Evolutionary conservation across 371 early-diverging fungal species (phyloP), one percentile per base, ranked within the genome.

Genomic region (Mortierella sp.): DNA sequence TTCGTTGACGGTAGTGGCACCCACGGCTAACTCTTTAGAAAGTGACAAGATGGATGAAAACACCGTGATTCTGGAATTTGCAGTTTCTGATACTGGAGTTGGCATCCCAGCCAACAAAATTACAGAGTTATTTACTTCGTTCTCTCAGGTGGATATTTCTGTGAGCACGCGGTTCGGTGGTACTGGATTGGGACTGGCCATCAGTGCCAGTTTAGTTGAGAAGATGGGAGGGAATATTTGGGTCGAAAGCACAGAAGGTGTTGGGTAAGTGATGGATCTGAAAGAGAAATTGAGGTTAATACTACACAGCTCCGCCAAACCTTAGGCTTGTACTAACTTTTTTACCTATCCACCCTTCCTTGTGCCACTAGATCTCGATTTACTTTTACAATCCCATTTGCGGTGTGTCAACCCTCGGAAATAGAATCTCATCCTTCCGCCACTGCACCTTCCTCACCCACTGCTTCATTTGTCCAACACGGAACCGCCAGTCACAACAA

Each of bases 141-240:
- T 89, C 62, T 88, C 90, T 0, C 90, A 89, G 67, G 88, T 89
- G 32, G 90, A 89, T 55, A 88, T 88, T 50, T 89, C 90, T 19
- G 87, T 88, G 5, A 88, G 88, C 45, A 84, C 88, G 58, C 83
- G 88, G 0, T 89, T 88, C 60, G 90, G 90, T 45, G 90, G 90
- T 47, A 70, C 89, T 10, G 90, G 90, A 36, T 72, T 90, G 28
- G 90, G 90, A 32, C 68, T 90, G 45, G 89, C 90, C 19, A 90
- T 90, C 36, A 88, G 88, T 41, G 87, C 88, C 38, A 88, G 87
- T 16, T 66, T 90, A 8, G 90, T 88, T 9, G 89, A 90, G 67
- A 83, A 86, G 61, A 90, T 90, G 90, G 89, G 89, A 15, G 90
- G 90, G 11, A 86, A 88, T 38, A 71, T 90, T 8, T 90, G 90